These are phyloP conservation scores for Pseudogymnoascus sp. DNA, from an alignment of 2,329 filamentous ascomycete genomes.

Conservation along the genomic window DNA sequence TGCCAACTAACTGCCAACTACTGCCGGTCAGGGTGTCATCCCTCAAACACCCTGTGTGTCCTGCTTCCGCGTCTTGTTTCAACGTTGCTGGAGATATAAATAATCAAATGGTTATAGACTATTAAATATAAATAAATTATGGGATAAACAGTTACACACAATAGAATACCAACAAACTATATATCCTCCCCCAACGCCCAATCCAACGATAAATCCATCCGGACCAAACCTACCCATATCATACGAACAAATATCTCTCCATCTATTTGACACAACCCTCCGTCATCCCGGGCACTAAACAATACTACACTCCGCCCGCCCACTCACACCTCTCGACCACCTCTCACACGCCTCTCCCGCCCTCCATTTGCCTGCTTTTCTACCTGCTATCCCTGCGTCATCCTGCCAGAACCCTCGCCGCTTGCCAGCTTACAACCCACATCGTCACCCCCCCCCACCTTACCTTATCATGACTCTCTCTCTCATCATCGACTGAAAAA, in stretches of 20 bases:
- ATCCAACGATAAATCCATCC: neutral
- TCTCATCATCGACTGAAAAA: conserved; percentile 6
- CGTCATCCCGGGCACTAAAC: conserved; percentile 1
- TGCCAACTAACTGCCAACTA: neutral
- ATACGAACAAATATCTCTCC: neutral
- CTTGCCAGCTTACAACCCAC: neutral
- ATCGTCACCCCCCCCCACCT: neutral
- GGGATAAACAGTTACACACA: neutral
- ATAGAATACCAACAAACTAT: neutral
- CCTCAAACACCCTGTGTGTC: neutral
- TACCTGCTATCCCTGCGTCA: neutral
- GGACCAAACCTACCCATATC: neutral
- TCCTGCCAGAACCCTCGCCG: neutral
- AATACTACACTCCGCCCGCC: neutral
- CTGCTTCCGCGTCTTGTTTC: neutral
- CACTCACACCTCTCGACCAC: neutral
- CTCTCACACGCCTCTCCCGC: conserved; percentile 1
- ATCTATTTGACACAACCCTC: conserved; percentile 4
- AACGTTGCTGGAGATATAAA: neutral
- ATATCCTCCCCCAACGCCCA: neutral
- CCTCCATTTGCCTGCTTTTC: neutral
- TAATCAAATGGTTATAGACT: neutral
- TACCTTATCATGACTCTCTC: conserved; percentile 5
- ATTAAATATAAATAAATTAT: neutral
- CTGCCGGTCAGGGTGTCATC: neutral